phyloP scores from a whole-genome alignment of 306 rosid species.

The Phaseolus lunatus region DNA sequence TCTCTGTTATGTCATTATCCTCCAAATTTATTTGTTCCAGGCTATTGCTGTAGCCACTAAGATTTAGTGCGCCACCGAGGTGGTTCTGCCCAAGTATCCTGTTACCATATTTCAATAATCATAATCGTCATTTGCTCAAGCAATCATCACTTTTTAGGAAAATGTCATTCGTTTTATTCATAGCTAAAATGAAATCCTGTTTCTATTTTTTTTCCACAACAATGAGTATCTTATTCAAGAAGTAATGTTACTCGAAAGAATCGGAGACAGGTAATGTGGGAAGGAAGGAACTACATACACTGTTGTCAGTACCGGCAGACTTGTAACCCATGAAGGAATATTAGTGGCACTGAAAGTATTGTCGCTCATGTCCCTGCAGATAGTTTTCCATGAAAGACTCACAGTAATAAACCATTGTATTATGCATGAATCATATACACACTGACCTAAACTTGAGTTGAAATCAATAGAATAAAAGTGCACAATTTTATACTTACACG shows the following conservation, averaged over 20 bases:
- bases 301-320: slow-evolving; percentile 52
- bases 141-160: no score
- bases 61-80: slow-evolving; percentile 48
- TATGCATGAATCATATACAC: not conserved
- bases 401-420: slow-evolving; percentile 18
- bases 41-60: slow-evolving; percentile 40
- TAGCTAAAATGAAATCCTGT: not conserved
- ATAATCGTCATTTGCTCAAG: slow-evolving; percentile 28
- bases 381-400: slow-evolving; percentile 28
- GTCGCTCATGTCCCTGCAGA: slow-evolving; percentile 64
- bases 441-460: not conserved
- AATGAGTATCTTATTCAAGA: not conserved
- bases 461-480: not conserved
- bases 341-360: slow-evolving; percentile 53
- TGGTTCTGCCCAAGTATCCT: slow-evolving; percentile 47
- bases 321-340: slow-evolving; percentile 66
- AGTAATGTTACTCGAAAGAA: not conserved
- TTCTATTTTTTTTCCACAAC: not conserved
- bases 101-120: slow-evolving; percentile 44
- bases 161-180: no score
- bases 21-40: slow-evolving; percentile 52
- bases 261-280: slow-evolving; percentile 1
- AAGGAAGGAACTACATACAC: slow-evolving; percentile 57
- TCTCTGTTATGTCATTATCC: slow-evolving; percentile 31
- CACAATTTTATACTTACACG: slow-evolving; percentile 57